A percentile compares a stretch with the other conserved stretches of the same genome.
Evolutionary conservation across 352 stramenopile species (phyloP).

Genomic region (Phytopythium helicoides): DNA sequence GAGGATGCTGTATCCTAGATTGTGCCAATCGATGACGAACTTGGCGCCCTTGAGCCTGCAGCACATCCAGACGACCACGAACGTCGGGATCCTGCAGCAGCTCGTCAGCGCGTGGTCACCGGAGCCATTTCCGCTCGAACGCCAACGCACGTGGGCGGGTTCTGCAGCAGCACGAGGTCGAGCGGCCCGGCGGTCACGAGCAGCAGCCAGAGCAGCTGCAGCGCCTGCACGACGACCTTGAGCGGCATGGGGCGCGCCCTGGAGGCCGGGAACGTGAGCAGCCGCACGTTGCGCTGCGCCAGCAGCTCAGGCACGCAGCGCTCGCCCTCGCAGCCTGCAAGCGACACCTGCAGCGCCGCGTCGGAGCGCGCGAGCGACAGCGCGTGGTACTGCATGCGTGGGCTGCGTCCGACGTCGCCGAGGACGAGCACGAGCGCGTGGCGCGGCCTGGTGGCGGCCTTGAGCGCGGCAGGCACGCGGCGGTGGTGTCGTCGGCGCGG

Average conservation of each 20-base stretch:
- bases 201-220: constrained; percentile 83
- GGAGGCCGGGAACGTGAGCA: constrained; percentile 76
- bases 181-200: constrained; percentile 63
- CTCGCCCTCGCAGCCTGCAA: constrained; percentile 95
- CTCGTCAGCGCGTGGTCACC: constrained; percentile 14
- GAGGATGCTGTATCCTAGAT: constrained; percentile 98
- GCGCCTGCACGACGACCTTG: constrained; percentile 82
- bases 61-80: constrained; percentile 89
- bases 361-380: constrained; percentile 90
- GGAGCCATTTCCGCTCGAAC: neutral
- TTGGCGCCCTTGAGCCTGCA: constrained; percentile 73
- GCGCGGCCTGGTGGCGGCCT: constrained; percentile 8
- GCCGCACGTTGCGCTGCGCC: constrained; percentile 52
- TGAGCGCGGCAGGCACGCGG: constrained; percentile 4
- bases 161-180: constrained; percentile 97
- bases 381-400: constrained; percentile 99
- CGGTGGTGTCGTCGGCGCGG: neutral
- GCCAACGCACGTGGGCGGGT: constrained; percentile 89
- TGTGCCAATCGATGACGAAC: constrained; percentile 99
- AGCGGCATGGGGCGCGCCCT: constrained; percentile 58
- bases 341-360: constrained; percentile 64
- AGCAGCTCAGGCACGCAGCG: constrained; percentile 76
- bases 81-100: constrained; percentile 88
- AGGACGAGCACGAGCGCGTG: constrained; percentile 93
- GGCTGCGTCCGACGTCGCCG: constrained; percentile 95